Percentiles rank a stretch among this genome's conserved stretches.
phyloP scores from a whole-genome alignment of 352 stramenopile genomes.

The Pythium phragmiticola region DNA sequence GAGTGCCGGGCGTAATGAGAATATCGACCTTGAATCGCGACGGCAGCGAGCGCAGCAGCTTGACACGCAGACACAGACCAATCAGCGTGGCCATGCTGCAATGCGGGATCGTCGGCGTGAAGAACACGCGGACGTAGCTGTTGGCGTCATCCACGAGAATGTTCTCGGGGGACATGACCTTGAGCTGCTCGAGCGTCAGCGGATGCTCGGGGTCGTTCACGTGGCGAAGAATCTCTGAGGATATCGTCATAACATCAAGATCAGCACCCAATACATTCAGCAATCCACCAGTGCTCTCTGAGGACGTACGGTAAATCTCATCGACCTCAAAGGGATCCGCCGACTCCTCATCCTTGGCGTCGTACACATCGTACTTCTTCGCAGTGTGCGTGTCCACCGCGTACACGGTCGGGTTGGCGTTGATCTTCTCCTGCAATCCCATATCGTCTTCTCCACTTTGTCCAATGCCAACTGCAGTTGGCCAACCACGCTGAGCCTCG shows the following conservation, averaged over 20 bases:
- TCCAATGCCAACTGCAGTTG: background rate
- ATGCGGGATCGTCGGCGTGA: conserved; percentile 96
- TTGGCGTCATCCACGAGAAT: conserved; percentile 84
- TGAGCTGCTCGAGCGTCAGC: conserved; percentile 92
- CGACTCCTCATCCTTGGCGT: conserved; percentile 58
- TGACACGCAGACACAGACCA: conserved; percentile 94
- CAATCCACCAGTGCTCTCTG: background rate
- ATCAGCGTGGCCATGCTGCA: conserved; percentile 98
- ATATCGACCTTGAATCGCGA: conserved; percentile 94
- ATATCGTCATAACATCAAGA: background rate
- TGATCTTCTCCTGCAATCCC: conserved; percentile 82
- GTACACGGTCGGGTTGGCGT: conserved; percentile 88
- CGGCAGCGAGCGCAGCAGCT: conserved; percentile 93
- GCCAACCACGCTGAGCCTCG: background rate
- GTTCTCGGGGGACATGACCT: conserved; percentile 91
- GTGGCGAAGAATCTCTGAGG: conserved; percentile 76
- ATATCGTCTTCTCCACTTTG: conserved; percentile 29
- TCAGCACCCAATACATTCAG: background rate
- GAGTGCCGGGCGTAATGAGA: conserved; percentile 92
- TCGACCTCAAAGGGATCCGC: conserved; percentile 79
- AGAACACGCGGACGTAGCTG: conserved; percentile 81
- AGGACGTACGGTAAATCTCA: conserved; percentile 79
- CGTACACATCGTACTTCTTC: conserved; percentile 67
- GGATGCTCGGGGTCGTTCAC: conserved; percentile 94
- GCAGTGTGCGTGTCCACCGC: conserved; percentile 51